Evolutionary conservation across 176 grass and related monocot species (phyloP).

Genomic region (Eleusine coracana): DNA sequence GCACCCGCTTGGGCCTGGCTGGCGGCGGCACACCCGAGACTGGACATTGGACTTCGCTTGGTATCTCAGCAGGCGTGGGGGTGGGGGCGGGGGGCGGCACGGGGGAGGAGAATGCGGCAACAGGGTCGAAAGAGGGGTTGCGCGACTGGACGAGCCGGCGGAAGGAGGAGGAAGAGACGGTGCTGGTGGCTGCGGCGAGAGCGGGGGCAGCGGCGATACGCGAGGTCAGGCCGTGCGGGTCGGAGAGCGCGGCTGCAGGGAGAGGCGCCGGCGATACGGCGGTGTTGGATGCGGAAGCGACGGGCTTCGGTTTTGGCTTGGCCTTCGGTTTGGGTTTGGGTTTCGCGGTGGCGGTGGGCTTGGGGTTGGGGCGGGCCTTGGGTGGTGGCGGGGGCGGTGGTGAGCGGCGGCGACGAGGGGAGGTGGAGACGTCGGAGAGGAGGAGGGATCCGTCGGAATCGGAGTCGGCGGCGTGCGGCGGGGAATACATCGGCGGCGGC

Average conservation of each 20-base stretch:
- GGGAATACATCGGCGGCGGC: slow-evolving; percentile 34
- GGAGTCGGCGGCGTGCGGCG: slow-evolving; percentile 47
- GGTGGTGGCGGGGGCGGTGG: slow-evolving; percentile 37
- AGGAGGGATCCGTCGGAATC: slow-evolving; percentile 73
- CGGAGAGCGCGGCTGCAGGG: slow-evolving; percentile 43
- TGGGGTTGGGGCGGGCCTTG: slow-evolving; percentile 16
- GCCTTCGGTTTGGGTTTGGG: slow-evolving; percentile 50
- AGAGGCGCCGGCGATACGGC: slow-evolving; percentile 29
- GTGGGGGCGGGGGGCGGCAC: neutral
- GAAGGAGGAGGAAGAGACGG: slow-evolving; percentile 54
- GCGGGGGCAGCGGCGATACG: slow-evolving; percentile 41
- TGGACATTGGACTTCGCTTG: neutral
- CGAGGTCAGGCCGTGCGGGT: slow-evolving; percentile 58
- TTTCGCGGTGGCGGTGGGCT: slow-evolving; percentile 36
- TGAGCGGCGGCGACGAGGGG: slow-evolving; percentile 47
- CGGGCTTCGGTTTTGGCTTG: slow-evolving; percentile 30
- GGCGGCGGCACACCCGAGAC: slow-evolving; percentile 28
- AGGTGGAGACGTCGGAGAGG: slow-evolving; percentile 68
- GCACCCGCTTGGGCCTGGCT: slow-evolving; percentile 59
- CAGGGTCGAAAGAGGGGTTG: slow-evolving; percentile 66
- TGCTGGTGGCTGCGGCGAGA: slow-evolving; percentile 9
- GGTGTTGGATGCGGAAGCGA: neutral
- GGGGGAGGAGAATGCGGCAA: slow-evolving; percentile 33
- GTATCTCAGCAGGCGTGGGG: neutral
- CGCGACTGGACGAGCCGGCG: slow-evolving; percentile 71